Evolutionary conservation across 176 grass and related monocot species (phyloP), one percentile per base, ranked within the genome.

Genomic region (Elymus sibiricus): DNA sequence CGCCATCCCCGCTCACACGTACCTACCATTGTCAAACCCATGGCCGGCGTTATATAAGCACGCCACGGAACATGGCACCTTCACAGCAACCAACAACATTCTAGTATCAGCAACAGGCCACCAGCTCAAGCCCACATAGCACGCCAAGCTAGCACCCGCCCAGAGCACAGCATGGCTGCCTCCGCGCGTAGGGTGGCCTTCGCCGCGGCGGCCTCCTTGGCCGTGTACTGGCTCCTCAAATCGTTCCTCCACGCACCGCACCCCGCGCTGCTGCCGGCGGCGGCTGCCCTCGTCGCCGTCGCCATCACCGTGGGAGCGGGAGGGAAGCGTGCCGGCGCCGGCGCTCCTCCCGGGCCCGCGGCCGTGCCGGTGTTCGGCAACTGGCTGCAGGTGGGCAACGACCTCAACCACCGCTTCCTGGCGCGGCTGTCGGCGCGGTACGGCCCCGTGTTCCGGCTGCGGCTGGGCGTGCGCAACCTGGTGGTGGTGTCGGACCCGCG

Each of bases 341-440:
- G 8, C 10, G 31, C 65, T 1, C 80, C 53, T 21, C 80, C 80
- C 0, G 86, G 86, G 9, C 86, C 86, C 7, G 10, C 53, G 22
- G 39, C 64, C 53, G 74, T 88, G 81, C 87, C 87, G n/a, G 81
- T 88, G 28, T 88, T 88, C 87, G 95, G 95, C 29, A 97, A 97
- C 89, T 97, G 95, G 95, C 87, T 97, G 13, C 92, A 93, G 87
- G 92, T 97, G 3, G 95, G 95, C 7, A 91, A 97, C 79, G 92
- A 97, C 87, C 83, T 97, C 0, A 97, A 95, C 90, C 95, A 97
- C 75, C 74, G 89, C 0, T 91, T 93, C 80, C 89, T 97, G 7
- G 92, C 90, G 75, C 76, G 22, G 24, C 70, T 97, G 34, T 90
- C 95, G 0, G 84, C 79, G 79, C 49, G 81, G 25, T 95, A 93